Percentiles rank a stretch among this genome's conserved stretches.
phyloP scores from a whole-genome alignment of 129 eudicot species.

The Escallonia herrerae region DNA sequence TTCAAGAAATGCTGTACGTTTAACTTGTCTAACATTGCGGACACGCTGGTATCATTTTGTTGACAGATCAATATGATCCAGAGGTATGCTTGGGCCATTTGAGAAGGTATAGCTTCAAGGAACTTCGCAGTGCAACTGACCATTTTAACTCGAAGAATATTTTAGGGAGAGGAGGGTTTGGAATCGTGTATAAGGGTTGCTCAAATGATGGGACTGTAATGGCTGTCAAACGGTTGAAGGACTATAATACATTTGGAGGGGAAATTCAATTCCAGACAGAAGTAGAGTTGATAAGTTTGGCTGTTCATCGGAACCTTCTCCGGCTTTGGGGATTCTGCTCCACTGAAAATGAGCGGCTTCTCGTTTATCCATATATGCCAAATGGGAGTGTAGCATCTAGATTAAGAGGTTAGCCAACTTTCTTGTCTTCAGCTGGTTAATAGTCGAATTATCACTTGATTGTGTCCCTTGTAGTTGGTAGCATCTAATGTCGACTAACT shows the following conservation, averaged over 20 bases:
- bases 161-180: constrained; percentile 88
- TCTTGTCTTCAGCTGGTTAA: too few species aligned
- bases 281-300: constrained; percentile 85
- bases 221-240: constrained; percentile 89
- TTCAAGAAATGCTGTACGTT: not conserved
- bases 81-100: constrained; percentile 86
- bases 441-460: too few species aligned
- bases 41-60: not conserved
- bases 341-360: constrained; percentile 79
- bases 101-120: constrained; percentile 70
- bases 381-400: constrained; percentile 94
- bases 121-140: constrained; percentile 81
- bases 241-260: constrained; percentile 63
- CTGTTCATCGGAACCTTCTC: constrained; percentile 90
- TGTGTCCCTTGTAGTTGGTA: too few species aligned
- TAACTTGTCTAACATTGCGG: not conserved
- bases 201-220: constrained; percentile 70
- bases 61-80: constrained; percentile 89
- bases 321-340: constrained; percentile 90
- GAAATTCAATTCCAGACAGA: constrained; percentile 95
- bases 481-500: too few species aligned
- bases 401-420: constrained; percentile 53
- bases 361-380: constrained; percentile 87
- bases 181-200: constrained; percentile 70
- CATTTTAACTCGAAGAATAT: constrained; percentile 73